Percentiles rank a stretch among this genome's conserved stretches.
These are phyloP conservation scores for Rusavskia elegans DNA, from an alignment of 495 filamentous ascomycete species.

Conservation along the genomic window DNA sequence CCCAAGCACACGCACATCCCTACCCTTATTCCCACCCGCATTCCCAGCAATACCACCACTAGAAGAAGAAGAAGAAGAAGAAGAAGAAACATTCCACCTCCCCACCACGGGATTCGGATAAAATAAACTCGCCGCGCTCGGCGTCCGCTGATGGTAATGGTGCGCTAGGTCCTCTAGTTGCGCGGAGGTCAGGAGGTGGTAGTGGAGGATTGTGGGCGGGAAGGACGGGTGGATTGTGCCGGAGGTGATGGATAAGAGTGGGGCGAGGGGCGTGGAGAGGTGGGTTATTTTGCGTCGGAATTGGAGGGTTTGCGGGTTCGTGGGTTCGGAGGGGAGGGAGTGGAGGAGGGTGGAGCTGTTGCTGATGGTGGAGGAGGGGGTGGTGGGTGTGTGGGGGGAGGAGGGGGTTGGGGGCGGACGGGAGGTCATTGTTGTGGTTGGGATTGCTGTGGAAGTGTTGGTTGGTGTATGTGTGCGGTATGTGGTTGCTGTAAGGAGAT, in stretches of 20 bases:
- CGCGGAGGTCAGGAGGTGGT: constrained; percentile 29
- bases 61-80: too few species aligned
- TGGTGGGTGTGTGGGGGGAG: not conserved
- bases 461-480: too few species aligned
- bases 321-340: not conserved
- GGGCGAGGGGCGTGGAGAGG: constrained; percentile 8
- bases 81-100: not conserved
- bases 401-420: not conserved
- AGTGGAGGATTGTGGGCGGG: constrained; percentile 6
- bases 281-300: not conserved
- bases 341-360: not conserved
- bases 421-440: not conserved
- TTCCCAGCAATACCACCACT: not conserved
- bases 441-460: not conserved
- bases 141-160: constrained; percentile 62
- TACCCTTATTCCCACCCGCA: too few species aligned
- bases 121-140: constrained; percentile 16
- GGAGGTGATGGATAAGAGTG: constrained; percentile 28
- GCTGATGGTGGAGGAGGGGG: not conserved
- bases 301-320: constrained; percentile 5
- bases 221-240: constrained; percentile 23
- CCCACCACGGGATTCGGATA: not conserved
- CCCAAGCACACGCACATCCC: not conserved
- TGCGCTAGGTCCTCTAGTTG: constrained; percentile 34
- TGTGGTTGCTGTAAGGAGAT: not conserved